Evolutionary conservation across 2,329 filamentous ascomycete species (phyloP), one percentile per base, ranked within the genome.

Genomic region (Aaosphaeria arxii): DNA sequence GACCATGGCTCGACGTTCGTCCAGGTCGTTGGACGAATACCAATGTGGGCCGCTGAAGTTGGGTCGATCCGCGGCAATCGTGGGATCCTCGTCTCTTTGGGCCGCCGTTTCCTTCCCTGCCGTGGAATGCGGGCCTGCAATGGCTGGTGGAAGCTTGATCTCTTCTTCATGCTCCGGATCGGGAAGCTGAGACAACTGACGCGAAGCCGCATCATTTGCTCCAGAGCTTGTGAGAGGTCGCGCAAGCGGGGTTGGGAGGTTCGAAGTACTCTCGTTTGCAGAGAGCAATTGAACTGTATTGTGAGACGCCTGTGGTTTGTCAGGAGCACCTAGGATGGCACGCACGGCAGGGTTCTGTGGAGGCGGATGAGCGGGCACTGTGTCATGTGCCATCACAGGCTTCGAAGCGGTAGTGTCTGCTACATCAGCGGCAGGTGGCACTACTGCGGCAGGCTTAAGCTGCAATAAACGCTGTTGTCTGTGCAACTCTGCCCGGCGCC

Each of bases 211-310:
- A 6, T 38, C 35, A 2, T 24, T 28, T 42, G 51, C 36, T 6
- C 41, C 35, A 11, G 46, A 46, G 9, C 51, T 46, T 30, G 52
- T 57, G 30, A 65, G 47, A 47, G 79, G 78, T 47, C 74, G 70
- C 5, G 76, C 80, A 45, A 82, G 71, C 30, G 80, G 80, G 13
- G 80, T 83, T 11, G 79, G 73, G 61, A 81, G 72, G 54, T 80
- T 81, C 2, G 80, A 82, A 11, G 75, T 75, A 58, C 74, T 79
- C 50, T 81, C 79, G 7, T 51, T 42, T 11, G 50, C 49, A 5
- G 61, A 49, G 29, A 74, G 71, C 30, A 63, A 55, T 24, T 64
- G 60, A 39, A 41, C 5, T 50, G 51, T 9, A 9, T 9, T 11
- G 7, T 50, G 48, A 39, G 49, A 40, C 11, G 56, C 45, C 42